Conservation (phyloP, 202 grass and related monocot species). For the Dendrocalamus latiflorus region DNA sequence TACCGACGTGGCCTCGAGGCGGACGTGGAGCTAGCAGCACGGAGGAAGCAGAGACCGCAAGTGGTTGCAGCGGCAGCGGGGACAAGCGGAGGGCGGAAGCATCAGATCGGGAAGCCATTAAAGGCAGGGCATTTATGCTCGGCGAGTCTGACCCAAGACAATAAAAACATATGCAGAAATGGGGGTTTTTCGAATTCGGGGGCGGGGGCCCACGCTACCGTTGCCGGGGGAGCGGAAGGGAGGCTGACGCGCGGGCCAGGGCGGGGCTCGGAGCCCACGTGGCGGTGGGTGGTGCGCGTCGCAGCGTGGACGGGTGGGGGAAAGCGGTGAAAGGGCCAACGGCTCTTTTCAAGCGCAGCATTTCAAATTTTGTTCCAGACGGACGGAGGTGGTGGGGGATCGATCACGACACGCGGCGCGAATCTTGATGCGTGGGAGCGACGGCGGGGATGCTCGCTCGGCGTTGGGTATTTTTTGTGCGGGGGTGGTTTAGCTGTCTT, state of each 20-base stretch:
- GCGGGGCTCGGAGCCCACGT: neutral
- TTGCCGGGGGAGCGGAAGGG: neutral
- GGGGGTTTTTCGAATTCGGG: constrained; percentile 22
- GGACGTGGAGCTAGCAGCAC: neutral
- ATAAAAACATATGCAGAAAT: constrained; percentile 27
- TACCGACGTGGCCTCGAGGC: constrained; percentile 1
- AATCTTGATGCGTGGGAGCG: constrained; percentile 17
- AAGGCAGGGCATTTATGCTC: constrained; percentile 30
- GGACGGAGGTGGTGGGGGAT: neutral
- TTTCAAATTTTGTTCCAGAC: constrained; percentile 20
- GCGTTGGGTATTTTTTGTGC: neutral
- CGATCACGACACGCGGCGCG: neutral
- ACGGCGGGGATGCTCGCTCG: no score
- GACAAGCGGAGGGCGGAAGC: constrained; percentile 2
- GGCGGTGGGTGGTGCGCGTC: neutral
- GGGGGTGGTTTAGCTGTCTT: neutral
- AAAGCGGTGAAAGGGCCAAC: constrained; percentile 27
- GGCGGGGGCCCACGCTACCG: neutral
- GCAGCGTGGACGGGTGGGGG: neutral
- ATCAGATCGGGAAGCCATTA: constrained; percentile 31
- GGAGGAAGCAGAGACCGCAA: neutral
- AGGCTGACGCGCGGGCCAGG: constrained; percentile 3
- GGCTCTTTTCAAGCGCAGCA: constrained; percentile 35
- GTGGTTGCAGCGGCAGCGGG: neutral
- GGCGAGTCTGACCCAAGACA: constrained; percentile 13